phyloP scores from a whole-genome alignment of 2,329 filamentous ascomycete species.

The Graphilbum sp. region DNA sequence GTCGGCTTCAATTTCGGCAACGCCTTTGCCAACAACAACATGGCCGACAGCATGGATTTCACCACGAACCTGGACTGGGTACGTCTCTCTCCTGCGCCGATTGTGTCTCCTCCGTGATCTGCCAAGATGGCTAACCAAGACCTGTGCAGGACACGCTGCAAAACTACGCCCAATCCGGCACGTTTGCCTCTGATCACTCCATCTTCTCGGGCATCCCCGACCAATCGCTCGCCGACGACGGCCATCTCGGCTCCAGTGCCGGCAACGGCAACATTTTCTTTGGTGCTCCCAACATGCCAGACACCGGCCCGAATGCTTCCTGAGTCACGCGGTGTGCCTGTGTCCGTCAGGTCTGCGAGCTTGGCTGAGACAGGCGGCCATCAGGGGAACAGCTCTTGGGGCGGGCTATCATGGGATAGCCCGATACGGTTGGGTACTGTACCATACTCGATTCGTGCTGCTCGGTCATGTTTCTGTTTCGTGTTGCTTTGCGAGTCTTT shows the following conservation, averaged over 20 bases:
- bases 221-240: background rate
- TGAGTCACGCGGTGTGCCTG: no score
- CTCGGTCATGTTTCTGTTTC: no score
- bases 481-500: no score
- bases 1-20: slow-evolving; percentile 26
- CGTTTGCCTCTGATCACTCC: slow-evolving; percentile 33
- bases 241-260: background rate
- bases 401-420: no score
- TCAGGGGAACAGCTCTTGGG: no score
- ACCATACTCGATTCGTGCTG: no score
- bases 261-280: background rate
- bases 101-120: background rate
- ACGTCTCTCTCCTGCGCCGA: slow-evolving; percentile 13
- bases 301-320: background rate
- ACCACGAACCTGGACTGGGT: slow-evolving; percentile 43
- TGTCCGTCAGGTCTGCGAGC: no score
- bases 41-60: slow-evolving; percentile 28
- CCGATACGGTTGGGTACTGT: no score
- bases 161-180: slow-evolving; percentile 37
- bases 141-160: slow-evolving; percentile 34
- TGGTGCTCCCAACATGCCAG: background rate
- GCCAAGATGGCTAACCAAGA: background rate
- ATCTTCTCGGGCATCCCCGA: slow-evolving; percentile 21
- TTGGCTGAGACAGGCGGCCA: no score
- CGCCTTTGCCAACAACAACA: slow-evolving; percentile 14